phyloP scores from a whole-genome alignment of 2,329 filamentous ascomycete genomes.

The Claviceps sp. region DNA sequence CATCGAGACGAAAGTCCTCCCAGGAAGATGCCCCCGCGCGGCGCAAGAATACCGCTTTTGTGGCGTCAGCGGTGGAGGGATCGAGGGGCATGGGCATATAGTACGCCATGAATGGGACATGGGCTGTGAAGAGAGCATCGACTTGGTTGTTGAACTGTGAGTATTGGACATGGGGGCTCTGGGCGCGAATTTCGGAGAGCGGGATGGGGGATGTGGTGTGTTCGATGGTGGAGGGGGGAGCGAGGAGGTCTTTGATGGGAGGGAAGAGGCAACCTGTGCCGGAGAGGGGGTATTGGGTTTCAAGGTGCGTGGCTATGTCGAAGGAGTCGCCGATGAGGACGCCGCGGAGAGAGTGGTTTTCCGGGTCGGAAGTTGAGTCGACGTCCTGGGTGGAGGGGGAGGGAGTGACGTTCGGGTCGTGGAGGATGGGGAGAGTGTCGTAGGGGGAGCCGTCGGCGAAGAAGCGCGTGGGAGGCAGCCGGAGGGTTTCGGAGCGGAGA shows the following conservation, averaged over 20 bases:
- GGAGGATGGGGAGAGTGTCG: constrained; percentile 45
- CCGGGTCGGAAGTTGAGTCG: no score
- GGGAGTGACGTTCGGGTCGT: constrained; percentile 20
- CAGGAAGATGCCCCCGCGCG: constrained; percentile 31
- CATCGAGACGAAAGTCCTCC: constrained; percentile 26
- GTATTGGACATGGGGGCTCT: constrained; percentile 11
- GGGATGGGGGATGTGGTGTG: constrained; percentile 14
- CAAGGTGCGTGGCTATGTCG: constrained; percentile 49
- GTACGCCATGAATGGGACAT: constrained; percentile 26
- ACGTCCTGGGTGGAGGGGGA: neutral
- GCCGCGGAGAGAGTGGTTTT: constrained; percentile 12
- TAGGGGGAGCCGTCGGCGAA: constrained; percentile 43
- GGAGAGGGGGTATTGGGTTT: constrained; percentile 32
- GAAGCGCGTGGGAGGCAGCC: constrained; percentile 36
- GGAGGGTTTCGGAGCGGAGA: constrained; percentile 28
- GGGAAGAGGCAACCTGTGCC: constrained; percentile 34
- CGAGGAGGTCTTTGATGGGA: constrained; percentile 8
- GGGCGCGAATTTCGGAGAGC: constrained; percentile 19
- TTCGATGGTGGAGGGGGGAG: no score
- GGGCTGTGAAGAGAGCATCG: constrained; percentile 38
- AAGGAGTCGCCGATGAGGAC: constrained; percentile 45
- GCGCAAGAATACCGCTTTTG: constrained; percentile 32
- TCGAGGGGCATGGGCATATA: constrained; percentile 39
- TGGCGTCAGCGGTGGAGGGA: constrained; percentile 28
- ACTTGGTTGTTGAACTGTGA: constrained; percentile 36